Percentiles rank a stretch among this genome's conserved stretches.
These are phyloP conservation scores for Hebeloma cylindrosporum DNA, from an alignment of 768 basidiomycete species.

Conservation along the genomic window DNA sequence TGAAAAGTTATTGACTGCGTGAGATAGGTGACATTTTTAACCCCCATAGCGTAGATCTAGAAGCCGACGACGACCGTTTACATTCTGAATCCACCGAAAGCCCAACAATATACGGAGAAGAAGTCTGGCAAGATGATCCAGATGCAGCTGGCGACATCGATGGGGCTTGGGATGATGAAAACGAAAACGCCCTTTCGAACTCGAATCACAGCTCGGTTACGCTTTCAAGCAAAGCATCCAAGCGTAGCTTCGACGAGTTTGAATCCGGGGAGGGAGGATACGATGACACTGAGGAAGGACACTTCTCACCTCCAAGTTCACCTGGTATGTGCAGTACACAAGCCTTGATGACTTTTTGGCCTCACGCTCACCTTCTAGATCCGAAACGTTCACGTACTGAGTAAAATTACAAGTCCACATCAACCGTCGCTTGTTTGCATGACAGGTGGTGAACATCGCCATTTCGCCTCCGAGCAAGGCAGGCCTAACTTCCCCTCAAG, in stretches of 20 bases:
- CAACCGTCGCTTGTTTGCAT: background rate
- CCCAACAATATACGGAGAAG: constrained; percentile 8
- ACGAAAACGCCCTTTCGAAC: constrained; percentile 41
- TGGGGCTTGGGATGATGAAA: constrained; percentile 37
- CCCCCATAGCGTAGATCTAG: no score
- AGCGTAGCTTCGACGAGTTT: constrained; percentile 51
- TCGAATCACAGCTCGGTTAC: constrained; percentile 57
- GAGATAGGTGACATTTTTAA: no score
- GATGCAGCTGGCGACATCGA: constrained; percentile 14
- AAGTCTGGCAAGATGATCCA: constrained; percentile 14
- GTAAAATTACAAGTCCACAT: constrained; percentile 21
- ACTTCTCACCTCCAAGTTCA: constrained; percentile 33
- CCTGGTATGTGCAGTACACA: constrained; percentile 37
- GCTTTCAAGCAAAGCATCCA: constrained; percentile 58
- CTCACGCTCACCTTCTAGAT: constrained; percentile 25
- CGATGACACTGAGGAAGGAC: constrained; percentile 35
- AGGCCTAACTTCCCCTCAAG: background rate
- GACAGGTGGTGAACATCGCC: background rate
- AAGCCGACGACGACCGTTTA: background rate
- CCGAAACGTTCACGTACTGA: constrained; percentile 45
- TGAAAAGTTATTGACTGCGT: no score
- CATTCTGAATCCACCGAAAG: background rate
- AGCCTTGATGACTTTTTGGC: background rate
- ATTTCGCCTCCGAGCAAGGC: background rate
- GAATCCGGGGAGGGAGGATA: constrained; percentile 37